These are phyloP conservation scores for Plectranthus barbatus DNA, from an alignment of 257 asterid species.

Conservation along the genomic window DNA sequence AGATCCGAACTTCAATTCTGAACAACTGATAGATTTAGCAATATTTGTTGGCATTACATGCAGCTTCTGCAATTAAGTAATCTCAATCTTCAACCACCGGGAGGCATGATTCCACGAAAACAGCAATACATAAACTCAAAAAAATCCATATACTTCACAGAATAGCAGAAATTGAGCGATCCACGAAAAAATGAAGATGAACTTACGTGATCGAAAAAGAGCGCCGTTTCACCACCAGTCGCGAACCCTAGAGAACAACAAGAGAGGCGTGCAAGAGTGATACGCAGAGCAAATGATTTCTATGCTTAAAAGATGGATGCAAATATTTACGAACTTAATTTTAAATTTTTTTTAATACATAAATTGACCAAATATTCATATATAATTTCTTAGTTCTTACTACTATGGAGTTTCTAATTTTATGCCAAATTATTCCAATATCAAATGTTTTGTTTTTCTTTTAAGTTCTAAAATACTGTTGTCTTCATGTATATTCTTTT, in stretches of 20 bases:
- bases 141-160: not conserved
- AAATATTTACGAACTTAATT: not conserved
- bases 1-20: conserved; percentile 41
- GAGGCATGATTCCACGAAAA: not conserved
- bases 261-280: conserved; percentile 17
- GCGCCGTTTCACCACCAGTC: too few relatives aligned
- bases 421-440: too few relatives aligned
- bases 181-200: too few relatives aligned
- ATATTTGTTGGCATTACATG: not conserved
- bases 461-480: too few relatives aligned
- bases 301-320: not conserved
- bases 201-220: conserved; percentile 16
- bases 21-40: conserved; percentile 12
- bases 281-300: not conserved
- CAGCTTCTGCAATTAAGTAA: conserved; percentile 16
- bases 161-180: not conserved
- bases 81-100: conserved; percentile 2
- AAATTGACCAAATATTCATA: too few relatives aligned
- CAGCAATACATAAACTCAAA: not conserved
- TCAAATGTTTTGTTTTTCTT: too few relatives aligned
- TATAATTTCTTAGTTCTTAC: too few relatives aligned
- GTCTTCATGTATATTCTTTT: too few relatives aligned
- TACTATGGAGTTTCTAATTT: too few relatives aligned
- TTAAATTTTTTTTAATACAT: not conserved
- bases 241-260: conserved; percentile 19